Base-by-base conservation (phyloP, 768 basidiomycete genomes). In the Pleurotus djamor region DNA sequence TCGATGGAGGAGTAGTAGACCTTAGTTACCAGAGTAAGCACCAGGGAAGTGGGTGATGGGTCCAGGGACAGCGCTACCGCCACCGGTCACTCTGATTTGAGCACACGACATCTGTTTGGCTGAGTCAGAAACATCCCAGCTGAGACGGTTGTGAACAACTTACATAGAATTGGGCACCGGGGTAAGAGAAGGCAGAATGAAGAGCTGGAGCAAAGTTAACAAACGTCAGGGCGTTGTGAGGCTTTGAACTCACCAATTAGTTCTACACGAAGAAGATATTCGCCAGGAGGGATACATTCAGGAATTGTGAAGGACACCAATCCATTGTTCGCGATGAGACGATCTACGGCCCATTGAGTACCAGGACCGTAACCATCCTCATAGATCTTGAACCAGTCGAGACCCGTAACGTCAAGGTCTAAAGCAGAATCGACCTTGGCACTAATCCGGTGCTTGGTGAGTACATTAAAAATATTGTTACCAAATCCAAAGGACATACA, bases 311-410 rank as follows among this genome's bases (percentile, higher is more conserved):
- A 76, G 8, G 71, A 71, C 13, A 74, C 73, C 58, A 76, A 72
- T 57, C 79, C 79, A 63, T 78, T 74, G 65, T 74, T 75, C 7
- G 71, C 69, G 50, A 73, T 70, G 62, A 80, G 64, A 3, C 69
- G 63, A 66, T 78, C 75, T 35, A 75, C 72, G 21, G 66, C 79
- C 78, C 79, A 79, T 48, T 69, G 60, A 59, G 59, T 68, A n/a
- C 62, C 61, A 4, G 62, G 64, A 45, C 67, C 64, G 37, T 69
- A 65, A 4, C 74, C 74, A 48, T 73, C 76, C 62, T 79, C 71
- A 52, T 69, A 71, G 51, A 79, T 78, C 71, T 78, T 80, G 73
- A 79, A 79, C 79, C 79, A 78, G 36, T 73, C 51, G 6, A 78
- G 67, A 28, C 77, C 79, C 0, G 77, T 79, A 6, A 78, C 75